Percentiles rank a stretch among this genome's conserved stretches.
These are phyloP conservation scores for Tuber brumale DNA, from an alignment of 495 filamentous ascomycete genomes.

Conservation along the genomic window DNA sequence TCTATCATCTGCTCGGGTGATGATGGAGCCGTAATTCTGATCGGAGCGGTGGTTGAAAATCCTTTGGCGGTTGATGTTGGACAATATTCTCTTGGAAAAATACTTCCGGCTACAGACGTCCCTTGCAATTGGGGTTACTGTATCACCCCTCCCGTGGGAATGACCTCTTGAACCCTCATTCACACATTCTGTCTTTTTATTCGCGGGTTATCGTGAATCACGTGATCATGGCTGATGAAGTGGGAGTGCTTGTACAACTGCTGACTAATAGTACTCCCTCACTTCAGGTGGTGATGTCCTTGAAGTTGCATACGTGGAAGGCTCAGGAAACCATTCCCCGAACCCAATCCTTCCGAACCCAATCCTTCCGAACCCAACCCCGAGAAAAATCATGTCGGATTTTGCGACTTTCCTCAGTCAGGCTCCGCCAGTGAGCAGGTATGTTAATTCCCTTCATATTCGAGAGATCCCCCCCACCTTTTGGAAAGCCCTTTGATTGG, in stretches of 20 bases:
- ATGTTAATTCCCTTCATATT: slow-evolving; percentile 9
- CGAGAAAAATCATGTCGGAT: slow-evolving; percentile 36
- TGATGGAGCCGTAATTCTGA: no score
- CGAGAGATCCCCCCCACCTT: neutral
- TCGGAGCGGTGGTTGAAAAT: no score
- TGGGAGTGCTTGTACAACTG: slow-evolving; percentile 8
- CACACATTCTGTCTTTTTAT: neutral
- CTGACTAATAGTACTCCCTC: slow-evolving; percentile 28
- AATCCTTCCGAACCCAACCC: slow-evolving; percentile 13
- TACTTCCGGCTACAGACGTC: no score
- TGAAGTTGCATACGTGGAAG: slow-evolving; percentile 19
- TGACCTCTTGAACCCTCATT: neutral
- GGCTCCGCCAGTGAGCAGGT: slow-evolving; percentile 39
- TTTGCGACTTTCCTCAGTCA: slow-evolving; percentile 34
- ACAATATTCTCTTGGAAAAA: no score
- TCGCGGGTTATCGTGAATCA: neutral
- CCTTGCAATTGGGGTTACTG: neutral
- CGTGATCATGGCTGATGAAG: neutral
- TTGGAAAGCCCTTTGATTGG: neutral
- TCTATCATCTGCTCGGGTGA: no score
- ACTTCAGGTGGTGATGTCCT: slow-evolving; percentile 22
- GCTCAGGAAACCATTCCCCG: slow-evolving; percentile 19
- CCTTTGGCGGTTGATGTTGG: no score
- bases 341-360: slow-evolving; percentile 6
- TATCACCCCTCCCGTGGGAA: neutral